Percentiles rank a stretch among this genome's conserved stretches.
Conservation (phyloP, 257 asterid species). For the Ehretia macrophylla region DNA sequence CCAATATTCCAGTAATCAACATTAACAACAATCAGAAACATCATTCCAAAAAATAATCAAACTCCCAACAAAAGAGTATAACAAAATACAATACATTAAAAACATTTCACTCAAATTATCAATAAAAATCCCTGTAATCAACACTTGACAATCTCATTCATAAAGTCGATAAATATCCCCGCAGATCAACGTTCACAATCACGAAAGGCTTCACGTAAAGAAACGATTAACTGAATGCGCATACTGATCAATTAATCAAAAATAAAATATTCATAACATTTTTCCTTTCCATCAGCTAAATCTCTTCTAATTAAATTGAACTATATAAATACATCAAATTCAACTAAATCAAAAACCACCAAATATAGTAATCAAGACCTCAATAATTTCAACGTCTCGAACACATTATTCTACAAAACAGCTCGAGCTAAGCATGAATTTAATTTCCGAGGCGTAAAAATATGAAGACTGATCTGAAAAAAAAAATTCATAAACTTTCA, state of each 20-base stretch:
- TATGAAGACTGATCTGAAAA: not conserved
- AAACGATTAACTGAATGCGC: not conserved
- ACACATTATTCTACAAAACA: not conserved
- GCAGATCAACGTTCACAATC: not conserved
- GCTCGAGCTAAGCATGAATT: not conserved
- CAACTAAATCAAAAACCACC: not conserved
- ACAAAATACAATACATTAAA: too few species aligned
- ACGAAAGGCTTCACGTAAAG: not conserved
- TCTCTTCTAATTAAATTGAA: not conserved
- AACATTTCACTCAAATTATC: not conserved
- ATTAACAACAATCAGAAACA: too few species aligned
- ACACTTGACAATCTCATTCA: too few species aligned
- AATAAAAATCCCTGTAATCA: too few species aligned
- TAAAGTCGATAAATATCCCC: too few species aligned
- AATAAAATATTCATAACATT: not conserved
- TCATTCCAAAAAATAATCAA: too few species aligned
- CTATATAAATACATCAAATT: too few species aligned
- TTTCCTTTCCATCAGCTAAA: not conserved
- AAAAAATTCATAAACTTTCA: not conserved
- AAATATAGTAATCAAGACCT: not conserved
- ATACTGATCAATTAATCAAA: not conserved
- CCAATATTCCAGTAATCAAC: too few species aligned
- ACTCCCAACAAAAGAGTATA: too few species aligned
- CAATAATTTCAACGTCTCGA: not conserved
- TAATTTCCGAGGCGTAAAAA: not conserved